phyloP scores from a whole-genome alignment of 257 asterid genomes.

The Lantana camara region DNA sequence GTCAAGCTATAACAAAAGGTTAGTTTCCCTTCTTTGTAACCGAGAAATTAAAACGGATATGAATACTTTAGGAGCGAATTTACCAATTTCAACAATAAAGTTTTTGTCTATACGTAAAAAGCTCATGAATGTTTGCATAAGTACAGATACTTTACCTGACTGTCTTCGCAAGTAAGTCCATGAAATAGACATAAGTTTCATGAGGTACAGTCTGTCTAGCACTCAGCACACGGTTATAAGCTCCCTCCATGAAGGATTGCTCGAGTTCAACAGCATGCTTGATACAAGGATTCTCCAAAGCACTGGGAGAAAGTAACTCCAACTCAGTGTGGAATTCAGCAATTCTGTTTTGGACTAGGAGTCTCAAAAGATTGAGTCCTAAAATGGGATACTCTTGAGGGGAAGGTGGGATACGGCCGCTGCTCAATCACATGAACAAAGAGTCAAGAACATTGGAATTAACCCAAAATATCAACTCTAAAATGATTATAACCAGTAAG shows the following conservation, averaged over 20 bases:
- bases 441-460: constrained; percentile 20
- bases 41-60: background rate
- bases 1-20: background rate
- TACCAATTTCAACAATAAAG: background rate
- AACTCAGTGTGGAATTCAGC: constrained; percentile 96
- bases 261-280: constrained; percentile 96
- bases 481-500: background rate
- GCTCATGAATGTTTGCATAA: background rate
- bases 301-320: constrained; percentile 77
- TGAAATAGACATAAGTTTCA: constrained; percentile 85
- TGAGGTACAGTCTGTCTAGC: constrained; percentile 95
- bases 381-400: constrained; percentile 88
- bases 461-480: constrained; percentile 12
- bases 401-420: constrained; percentile 75
- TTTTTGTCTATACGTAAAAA: background rate
- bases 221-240: constrained; percentile 86
- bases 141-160: constrained; percentile 60
- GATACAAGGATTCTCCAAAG: constrained; percentile 88
- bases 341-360: constrained; percentile 94
- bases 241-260: constrained; percentile 99
- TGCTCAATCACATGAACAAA: constrained; percentile 45
- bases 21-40: background rate
- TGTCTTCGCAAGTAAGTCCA: constrained; percentile 95
- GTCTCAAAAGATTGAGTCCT: constrained; percentile 97
- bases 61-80: background rate